Conservation (phyloP, 2,329 filamentous ascomycete species). For the Diaporthe capsici region DNA sequence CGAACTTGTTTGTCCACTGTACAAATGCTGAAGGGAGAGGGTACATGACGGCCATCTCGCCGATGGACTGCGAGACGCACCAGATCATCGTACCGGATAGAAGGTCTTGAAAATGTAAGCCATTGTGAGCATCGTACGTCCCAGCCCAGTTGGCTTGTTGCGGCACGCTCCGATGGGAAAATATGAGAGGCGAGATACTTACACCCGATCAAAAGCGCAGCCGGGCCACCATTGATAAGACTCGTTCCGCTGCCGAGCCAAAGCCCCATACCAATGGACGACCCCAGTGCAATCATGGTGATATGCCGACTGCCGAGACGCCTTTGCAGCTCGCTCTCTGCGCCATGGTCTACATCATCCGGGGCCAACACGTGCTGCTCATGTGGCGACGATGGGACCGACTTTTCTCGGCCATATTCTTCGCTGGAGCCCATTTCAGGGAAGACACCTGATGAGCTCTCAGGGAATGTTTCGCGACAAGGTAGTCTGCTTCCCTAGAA, state of each 20-base stretch:
- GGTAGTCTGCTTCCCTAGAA: not conserved
- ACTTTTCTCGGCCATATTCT: constrained; percentile 36
- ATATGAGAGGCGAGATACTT: constrained; percentile 31
- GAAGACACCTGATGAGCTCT: not conserved
- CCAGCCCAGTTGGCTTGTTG: not conserved
- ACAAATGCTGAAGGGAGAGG: constrained; percentile 61
- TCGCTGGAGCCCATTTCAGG: constrained; percentile 39
- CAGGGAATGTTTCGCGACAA: not conserved
- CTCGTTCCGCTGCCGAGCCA: constrained; percentile 62
- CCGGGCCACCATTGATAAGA: constrained; percentile 57
- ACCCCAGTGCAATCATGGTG: constrained; percentile 66
- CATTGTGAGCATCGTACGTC: not conserved
- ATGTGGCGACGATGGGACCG: constrained; percentile 30
- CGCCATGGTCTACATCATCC: constrained; percentile 38
- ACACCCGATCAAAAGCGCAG: constrained; percentile 60
- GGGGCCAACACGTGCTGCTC: constrained; percentile 13
- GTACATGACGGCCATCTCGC: constrained; percentile 62
- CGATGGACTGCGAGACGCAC: constrained; percentile 61
- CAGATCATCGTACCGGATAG: constrained; percentile 62
- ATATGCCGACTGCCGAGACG: constrained; percentile 61
- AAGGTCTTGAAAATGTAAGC: constrained; percentile 27
- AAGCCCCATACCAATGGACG: constrained; percentile 61
- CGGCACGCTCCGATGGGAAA: not conserved
- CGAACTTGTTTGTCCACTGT: constrained; percentile 62
- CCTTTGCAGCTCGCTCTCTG: constrained; percentile 52